Evolutionary conservation across 2,329 filamentous ascomycete species (phyloP).

Genomic region (Harringtonia aguacate): DNA sequence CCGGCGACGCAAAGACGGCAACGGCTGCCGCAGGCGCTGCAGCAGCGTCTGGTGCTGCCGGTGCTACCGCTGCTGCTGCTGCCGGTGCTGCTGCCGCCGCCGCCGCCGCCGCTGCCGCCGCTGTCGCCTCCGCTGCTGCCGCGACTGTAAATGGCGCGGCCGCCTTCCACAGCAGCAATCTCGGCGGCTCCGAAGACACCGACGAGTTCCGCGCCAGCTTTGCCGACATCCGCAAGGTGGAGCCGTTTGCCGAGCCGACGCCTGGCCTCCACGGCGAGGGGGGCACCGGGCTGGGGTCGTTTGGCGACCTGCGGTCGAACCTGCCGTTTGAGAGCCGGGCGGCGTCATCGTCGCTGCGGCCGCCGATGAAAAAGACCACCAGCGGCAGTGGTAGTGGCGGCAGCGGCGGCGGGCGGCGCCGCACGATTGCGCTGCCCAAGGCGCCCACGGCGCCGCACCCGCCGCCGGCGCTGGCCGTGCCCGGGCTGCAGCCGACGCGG

Average conservation of each 20-base stretch:
- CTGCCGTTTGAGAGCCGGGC: conserved; percentile 46
- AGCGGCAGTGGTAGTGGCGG: conserved; percentile 8
- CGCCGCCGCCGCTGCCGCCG: too few species aligned
- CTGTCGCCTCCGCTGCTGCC: neutral
- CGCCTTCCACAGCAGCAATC: conserved; percentile 20
- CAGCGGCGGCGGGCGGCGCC: too few species aligned
- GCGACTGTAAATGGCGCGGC: neutral
- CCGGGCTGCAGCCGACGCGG: conserved; percentile 30
- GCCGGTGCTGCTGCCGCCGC: too few species aligned
- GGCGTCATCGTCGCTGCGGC: conserved; percentile 12
- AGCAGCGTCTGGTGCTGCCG: conserved; percentile 12
- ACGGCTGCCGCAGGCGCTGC: conserved; percentile 14
- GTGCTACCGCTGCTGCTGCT: too few species aligned
- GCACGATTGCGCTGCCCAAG: conserved; percentile 36
- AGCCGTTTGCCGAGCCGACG: conserved; percentile 38
- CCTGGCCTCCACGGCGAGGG: conserved; percentile 7
- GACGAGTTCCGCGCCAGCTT: conserved; percentile 45
- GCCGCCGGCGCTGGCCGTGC: conserved; percentile 30
- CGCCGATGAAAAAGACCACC: conserved; percentile 15
- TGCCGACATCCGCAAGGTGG: conserved; percentile 43
- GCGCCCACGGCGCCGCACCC: conserved; percentile 39
- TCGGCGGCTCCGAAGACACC: conserved; percentile 42
- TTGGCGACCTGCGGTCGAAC: conserved; percentile 43
- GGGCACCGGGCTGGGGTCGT: conserved; percentile 36
- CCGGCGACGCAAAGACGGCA: conserved; percentile 26